Conservation (phyloP, 257 asterid genomes). For the Capsicum pubescens region DNA sequence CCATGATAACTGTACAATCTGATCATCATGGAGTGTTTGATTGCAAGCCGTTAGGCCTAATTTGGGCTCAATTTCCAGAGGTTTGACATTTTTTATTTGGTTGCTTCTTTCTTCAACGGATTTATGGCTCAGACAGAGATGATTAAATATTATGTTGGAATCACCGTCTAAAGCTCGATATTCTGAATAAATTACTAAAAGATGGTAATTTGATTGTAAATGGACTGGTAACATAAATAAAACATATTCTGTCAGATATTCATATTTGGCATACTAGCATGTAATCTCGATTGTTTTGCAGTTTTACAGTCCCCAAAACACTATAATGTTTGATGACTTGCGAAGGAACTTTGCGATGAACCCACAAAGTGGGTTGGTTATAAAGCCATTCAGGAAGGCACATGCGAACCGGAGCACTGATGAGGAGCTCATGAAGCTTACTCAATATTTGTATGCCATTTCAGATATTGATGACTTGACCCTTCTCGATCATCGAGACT, state of each 20-base stretch:
- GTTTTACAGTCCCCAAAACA: conserved; percentile 77
- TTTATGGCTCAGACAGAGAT: not conserved
- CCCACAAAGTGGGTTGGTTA: conserved; percentile 84
- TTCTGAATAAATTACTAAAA: not conserved
- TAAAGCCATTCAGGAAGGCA: conserved; percentile 84
- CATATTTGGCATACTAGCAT: not conserved
- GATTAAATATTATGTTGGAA: not conserved
- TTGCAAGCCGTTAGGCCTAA: conserved; percentile 96
- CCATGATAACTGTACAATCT: conserved; percentile 90
- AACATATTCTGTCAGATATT: not conserved
- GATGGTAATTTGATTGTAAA: not conserved
- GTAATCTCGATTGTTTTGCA: conserved; percentile 40
- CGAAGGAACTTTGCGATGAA: conserved; percentile 96
- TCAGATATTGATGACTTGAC: conserved; percentile 85
- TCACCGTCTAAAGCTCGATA: not conserved
- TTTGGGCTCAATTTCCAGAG: conserved; percentile 90
- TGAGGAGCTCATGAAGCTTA: conserved; percentile 85
- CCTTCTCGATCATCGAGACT: conserved; percentile 70
- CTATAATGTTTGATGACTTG: conserved; percentile 94
- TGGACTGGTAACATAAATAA: not conserved
- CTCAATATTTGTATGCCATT: conserved; percentile 83
- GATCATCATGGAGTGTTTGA: conserved; percentile 81
- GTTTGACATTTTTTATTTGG: conserved; percentile 40
- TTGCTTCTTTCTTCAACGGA: conserved; percentile 21
- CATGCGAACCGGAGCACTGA: conserved; percentile 75